phyloP scores from a whole-genome alignment of 139 green algal species.

The Diplosphaera chodatii region DNA sequence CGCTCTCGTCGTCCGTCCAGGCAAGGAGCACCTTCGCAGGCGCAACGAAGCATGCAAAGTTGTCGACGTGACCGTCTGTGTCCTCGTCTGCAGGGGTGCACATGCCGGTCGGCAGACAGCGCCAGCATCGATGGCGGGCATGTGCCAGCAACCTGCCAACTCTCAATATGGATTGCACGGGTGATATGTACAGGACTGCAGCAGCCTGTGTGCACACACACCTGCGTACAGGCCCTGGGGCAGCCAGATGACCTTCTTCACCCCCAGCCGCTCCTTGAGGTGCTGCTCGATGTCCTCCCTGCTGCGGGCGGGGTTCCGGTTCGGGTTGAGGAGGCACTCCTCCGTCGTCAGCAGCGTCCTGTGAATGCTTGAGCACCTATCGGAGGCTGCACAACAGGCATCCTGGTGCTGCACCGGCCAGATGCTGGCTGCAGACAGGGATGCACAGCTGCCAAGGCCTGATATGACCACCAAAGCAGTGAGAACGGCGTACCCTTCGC shows the following conservation, averaged over 20 bases:
- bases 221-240: conserved; percentile 33
- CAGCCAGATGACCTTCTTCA: conserved; percentile 69
- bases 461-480: no score
- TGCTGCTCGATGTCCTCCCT: conserved; percentile 52
- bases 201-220: no score
- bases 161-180: no score
- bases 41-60: conserved; percentile 64
- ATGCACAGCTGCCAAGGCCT: no score
- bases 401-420: no score
- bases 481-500: conserved; percentile 34
- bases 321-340: conserved; percentile 73
- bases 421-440: no score
- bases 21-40: conserved; percentile 62
- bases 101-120: no score
- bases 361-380: no score
- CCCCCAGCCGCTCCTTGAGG: conserved; percentile 49
- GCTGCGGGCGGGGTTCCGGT: conserved; percentile 63
- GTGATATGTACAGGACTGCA: no score
- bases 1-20: conserved; percentile 61
- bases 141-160: no score
- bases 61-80: conserved; percentile 74
- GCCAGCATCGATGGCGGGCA: no score
- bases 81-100: conserved; percentile 39
- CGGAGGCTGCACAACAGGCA: no score
- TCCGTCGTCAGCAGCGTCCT: conserved; percentile 70